Conservation (phyloP, 2,329 filamentous ascomycete genomes). For the Camillea tinctor region DNA sequence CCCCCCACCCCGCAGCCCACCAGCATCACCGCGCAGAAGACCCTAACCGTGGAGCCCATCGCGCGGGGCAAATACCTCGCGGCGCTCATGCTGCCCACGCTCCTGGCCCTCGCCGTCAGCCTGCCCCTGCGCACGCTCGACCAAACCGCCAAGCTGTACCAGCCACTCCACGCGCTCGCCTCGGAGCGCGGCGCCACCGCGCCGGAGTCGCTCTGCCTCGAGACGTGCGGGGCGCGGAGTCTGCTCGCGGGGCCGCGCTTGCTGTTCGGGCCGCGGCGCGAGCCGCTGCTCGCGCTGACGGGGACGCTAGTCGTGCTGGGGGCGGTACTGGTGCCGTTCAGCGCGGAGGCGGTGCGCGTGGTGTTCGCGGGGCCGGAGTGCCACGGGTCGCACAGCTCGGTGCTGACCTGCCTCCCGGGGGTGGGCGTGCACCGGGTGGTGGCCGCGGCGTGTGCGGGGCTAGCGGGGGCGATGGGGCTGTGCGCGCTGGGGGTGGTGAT, state of each 20-base stretch:
- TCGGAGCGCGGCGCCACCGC: constrained; percentile 37
- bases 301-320: constrained; percentile 36
- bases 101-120: no score
- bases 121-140: constrained; percentile 39
- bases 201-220: constrained; percentile 40
- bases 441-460: no score
- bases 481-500: constrained; percentile 30
- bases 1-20: constrained; percentile 14
- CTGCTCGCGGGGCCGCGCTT: constrained; percentile 36
- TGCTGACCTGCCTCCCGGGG: constrained; percentile 17
- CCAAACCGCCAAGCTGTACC: constrained; percentile 37
- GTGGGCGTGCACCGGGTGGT: constrained; percentile 18
- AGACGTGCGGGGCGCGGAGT: constrained; percentile 38
- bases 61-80: constrained; percentile 34
- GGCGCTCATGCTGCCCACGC: constrained; percentile 32
- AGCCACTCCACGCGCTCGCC: constrained; percentile 43
- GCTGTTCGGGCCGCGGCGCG: constrained; percentile 29
- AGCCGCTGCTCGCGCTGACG: constrained; percentile 35
- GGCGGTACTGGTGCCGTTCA: constrained; percentile 38
- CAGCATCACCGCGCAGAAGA: constrained; percentile 3
- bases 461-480: constrained; percentile 28
- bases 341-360: constrained; percentile 40
- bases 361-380: constrained; percentile 37
- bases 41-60: constrained; percentile 20
- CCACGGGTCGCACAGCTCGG: no score